These are phyloP conservation scores for Passalora sequoiae DNA, from an alignment of 2,329 filamentous ascomycete genomes.

Conservation along the genomic window DNA sequence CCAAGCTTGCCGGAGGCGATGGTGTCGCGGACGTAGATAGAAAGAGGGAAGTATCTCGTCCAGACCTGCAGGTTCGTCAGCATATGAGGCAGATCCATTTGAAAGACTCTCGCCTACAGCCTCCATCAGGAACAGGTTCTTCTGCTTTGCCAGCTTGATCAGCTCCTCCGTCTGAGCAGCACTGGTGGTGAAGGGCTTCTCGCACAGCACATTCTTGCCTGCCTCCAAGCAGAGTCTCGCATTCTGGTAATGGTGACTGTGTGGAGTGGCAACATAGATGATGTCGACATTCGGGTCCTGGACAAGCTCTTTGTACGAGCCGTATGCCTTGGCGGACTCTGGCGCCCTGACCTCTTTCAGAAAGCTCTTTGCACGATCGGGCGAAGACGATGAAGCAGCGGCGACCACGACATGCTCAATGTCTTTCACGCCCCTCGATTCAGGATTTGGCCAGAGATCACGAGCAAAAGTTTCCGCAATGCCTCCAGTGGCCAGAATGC, in stretches of 20 bases:
- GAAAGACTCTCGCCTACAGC: no score
- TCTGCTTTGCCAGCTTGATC: slow-evolving; percentile 64
- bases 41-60: slow-evolving; percentile 84
- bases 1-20: slow-evolving; percentile 52
- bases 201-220: slow-evolving; percentile 83
- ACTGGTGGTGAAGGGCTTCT: slow-evolving; percentile 85
- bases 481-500: slow-evolving; percentile 47
- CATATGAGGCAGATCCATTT: no score
- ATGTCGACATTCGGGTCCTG: slow-evolving; percentile 75
- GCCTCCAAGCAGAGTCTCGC: slow-evolving; percentile 76
- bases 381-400: slow-evolving; percentile 71
- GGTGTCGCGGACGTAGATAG: slow-evolving; percentile 66
- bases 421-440: slow-evolving; percentile 63
- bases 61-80: slow-evolving; percentile 52
- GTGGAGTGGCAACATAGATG: slow-evolving; percentile 82
- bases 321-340: slow-evolving; percentile 64
- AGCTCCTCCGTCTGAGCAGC: slow-evolving; percentile 70
- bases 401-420: slow-evolving; percentile 73
- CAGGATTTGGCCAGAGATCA: slow-evolving; percentile 72
- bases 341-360: slow-evolving; percentile 66
- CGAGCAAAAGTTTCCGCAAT: slow-evolving; percentile 57
- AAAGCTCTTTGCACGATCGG: slow-evolving; percentile 65
- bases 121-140: slow-evolving; percentile 72
- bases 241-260: slow-evolving; percentile 92
- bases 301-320: slow-evolving; percentile 76